Evolutionary conservation across 2,329 filamentous ascomycete genomes (phyloP).

Genomic region (Iodosphaeria phyllophila): DNA sequence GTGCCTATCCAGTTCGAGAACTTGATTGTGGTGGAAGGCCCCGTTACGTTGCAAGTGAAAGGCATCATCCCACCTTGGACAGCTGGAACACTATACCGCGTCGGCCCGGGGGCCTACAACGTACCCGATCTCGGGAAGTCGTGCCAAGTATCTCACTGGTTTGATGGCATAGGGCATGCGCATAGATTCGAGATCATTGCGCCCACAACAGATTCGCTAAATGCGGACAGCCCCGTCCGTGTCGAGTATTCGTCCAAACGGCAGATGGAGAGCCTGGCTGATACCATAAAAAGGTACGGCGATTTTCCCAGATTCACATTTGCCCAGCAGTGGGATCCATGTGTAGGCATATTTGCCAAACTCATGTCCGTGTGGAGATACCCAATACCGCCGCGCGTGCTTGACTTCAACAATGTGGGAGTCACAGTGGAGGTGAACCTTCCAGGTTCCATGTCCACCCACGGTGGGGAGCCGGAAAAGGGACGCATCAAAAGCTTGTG

Average conservation of each 20-base stretch:
- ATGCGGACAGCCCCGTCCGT: conserved; percentile 10
- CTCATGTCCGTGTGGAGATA: conserved; percentile 39
- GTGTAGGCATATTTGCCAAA: conserved; percentile 55
- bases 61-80: conserved; percentile 54
- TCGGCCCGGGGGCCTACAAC: conserved; percentile 48
- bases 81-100: conserved; percentile 55
- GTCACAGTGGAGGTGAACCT: conserved; percentile 49
- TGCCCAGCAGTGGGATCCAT: conserved; percentile 55
- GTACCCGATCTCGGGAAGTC: conserved; percentile 37
- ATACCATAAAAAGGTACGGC: conserved; percentile 41
- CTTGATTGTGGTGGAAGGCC: conserved; percentile 44
- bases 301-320: conserved; percentile 40
- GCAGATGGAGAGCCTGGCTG: conserved; percentile 44
- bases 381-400: conserved; percentile 7
- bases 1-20: conserved; percentile 39
- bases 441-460: conserved; percentile 29
- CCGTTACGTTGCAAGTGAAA: conserved; percentile 41
- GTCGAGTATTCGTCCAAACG: conserved; percentile 56
- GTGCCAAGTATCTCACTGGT: conserved; percentile 56
- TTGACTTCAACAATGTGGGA: conserved; percentile 34
- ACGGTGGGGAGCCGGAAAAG: conserved; percentile 19
- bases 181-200: conserved; percentile 54
- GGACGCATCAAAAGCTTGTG: conserved; percentile 37
- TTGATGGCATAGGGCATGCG: conserved; percentile 55
- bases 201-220: conserved; percentile 6